Evolutionary conservation across 495 filamentous ascomycete genomes (phyloP).

Genomic region (Aspergillus taichungensis): DNA sequence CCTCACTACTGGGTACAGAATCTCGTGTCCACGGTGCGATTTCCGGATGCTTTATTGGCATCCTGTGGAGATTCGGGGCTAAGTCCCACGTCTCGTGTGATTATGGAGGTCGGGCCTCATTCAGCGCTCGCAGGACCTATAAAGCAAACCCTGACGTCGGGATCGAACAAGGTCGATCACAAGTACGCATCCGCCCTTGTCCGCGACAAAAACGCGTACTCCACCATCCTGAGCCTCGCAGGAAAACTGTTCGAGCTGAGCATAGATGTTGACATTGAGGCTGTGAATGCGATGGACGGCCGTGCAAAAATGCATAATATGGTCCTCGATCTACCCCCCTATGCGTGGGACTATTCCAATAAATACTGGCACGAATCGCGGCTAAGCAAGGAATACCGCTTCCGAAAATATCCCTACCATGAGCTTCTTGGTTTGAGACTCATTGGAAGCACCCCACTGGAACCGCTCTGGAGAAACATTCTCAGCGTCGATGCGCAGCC

Average conservation of each 20-base stretch:
- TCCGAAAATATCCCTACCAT: constrained; percentile 5
- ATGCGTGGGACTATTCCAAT: constrained; percentile 27
- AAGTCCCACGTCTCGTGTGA: constrained; percentile 2
- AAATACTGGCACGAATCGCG: constrained; percentile 20
- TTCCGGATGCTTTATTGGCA: constrained; percentile 10
- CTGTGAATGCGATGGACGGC: not conserved
- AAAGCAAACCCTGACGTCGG: constrained; percentile 10
- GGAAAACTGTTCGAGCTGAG: constrained; percentile 14
- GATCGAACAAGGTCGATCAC: not conserved
- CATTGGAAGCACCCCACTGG: not conserved
- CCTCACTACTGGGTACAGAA: constrained; percentile 48
- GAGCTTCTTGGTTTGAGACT: constrained; percentile 9
- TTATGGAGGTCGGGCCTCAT: constrained; percentile 45
- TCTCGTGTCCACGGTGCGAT: constrained; percentile 41
- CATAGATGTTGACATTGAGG: not conserved
- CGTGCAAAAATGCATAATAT: not conserved
- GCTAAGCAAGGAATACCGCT: constrained; percentile 10
- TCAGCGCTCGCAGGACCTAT: constrained; percentile 25
- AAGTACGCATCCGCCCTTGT: constrained; percentile 1
- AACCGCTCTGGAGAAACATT: constrained; percentile 10
- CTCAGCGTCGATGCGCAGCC: constrained; percentile 7
- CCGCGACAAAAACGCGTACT: constrained; percentile 4
- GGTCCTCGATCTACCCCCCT: constrained; percentile 21
- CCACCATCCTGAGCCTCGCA: constrained; percentile 5
- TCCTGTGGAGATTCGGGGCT: too few relatives aligned